Conservation (phyloP, 2,329 filamentous ascomycete genomes). For the Ophiostoma sp. region DNA sequence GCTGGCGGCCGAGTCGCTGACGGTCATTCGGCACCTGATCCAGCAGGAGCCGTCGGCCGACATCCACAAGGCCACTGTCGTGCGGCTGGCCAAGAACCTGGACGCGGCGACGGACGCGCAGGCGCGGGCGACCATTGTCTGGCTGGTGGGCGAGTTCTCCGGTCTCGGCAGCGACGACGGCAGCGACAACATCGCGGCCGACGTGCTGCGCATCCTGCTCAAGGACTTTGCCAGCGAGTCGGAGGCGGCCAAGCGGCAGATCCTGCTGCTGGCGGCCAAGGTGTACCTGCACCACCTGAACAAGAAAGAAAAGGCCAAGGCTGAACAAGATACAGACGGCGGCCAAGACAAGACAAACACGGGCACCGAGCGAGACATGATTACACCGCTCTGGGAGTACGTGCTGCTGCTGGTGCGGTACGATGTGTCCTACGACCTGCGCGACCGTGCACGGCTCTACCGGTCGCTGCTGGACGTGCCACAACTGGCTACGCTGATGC, state of each 20-base stretch:
- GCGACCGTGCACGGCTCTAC: constrained; percentile 85
- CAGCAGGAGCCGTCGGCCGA: constrained; percentile 72
- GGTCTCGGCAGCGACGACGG: constrained; percentile 73
- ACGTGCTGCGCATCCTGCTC: constrained; percentile 76
- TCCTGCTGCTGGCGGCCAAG: constrained; percentile 89
- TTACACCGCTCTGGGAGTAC: constrained; percentile 78
- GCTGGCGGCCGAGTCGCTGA: constrained; percentile 85
- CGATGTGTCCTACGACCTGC: constrained; percentile 89
- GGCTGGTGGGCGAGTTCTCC: constrained; percentile 93
- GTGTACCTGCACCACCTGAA: constrained; percentile 89
- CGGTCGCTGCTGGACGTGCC: constrained; percentile 75
- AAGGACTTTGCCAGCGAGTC: constrained; percentile 80
- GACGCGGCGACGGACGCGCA: constrained; percentile 83
- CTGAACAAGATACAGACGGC: background rate
- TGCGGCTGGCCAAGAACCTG: constrained; percentile 83
- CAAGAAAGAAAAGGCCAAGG: constrained; percentile 36
- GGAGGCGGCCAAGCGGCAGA: constrained; percentile 83
- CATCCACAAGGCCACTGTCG: constrained; percentile 72
- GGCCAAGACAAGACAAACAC: background rate
- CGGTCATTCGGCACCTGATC: constrained; percentile 91
- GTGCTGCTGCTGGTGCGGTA: constrained; percentile 80
- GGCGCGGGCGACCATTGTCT: constrained; percentile 90
- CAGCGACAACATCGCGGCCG: constrained; percentile 88
- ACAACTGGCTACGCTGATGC: constrained; percentile 82
- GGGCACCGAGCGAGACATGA: constrained; percentile 49